Evolutionary conservation across 2,329 filamentous ascomycete genomes (phyloP).

Genomic region (Apiospora rasikravindrae): DNA sequence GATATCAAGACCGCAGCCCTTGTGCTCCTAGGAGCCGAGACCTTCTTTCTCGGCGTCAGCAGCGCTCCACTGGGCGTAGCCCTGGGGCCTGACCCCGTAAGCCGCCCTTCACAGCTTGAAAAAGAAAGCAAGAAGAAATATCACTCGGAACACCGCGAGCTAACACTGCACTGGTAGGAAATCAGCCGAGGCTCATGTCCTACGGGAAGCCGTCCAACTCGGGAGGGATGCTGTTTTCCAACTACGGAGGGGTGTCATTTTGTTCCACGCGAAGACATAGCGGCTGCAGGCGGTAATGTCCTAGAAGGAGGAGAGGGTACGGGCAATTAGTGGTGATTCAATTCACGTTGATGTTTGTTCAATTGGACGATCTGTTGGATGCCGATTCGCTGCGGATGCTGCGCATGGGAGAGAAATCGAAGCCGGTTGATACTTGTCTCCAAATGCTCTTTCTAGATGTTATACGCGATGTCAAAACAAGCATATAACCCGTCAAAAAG

Average conservation of each 20-base stretch:
- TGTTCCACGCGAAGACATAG: background rate
- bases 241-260: background rate
- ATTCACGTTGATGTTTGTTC: too few species aligned
- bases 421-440: too few species aligned
- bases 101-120: background rate
- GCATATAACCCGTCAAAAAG: too few species aligned
- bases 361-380: too few species aligned
- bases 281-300: background rate
- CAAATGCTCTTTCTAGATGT: too few species aligned
- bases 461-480: too few species aligned
- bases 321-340: too few species aligned
- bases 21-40: background rate
- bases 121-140: background rate
- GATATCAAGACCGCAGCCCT: background rate
- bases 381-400: background rate
- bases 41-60: background rate
- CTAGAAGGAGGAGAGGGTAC: background rate
- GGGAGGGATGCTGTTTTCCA: background rate
- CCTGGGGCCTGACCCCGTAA: background rate
- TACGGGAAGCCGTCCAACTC: too few species aligned
- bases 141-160: background rate
- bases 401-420: too few species aligned
- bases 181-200: background rate
- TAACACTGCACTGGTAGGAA: background rate
- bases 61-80: background rate